Base-by-base conservation (phyloP, 441 rosid species). In the Gossypium schwendimanii region DNA sequence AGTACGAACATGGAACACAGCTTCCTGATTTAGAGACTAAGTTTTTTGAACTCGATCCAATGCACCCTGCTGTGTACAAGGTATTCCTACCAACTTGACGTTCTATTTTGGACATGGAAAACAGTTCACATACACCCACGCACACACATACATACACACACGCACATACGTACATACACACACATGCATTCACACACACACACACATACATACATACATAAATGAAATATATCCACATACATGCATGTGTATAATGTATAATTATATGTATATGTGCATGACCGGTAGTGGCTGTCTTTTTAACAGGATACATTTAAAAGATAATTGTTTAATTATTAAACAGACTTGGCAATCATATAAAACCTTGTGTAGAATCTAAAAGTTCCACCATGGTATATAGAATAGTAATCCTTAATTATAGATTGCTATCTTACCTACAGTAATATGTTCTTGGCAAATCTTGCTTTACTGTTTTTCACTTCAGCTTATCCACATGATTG, bases 31-130 rank as follows among this genome's bases (percentile, higher is more conserved):
- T 92, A 0, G 86, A 88, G 85, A 71, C 89, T 4, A 92, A 89
- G 84, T 78, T 90, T 75, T 92, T 91, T 73, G 93, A 84, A 61
- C 93, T 94, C 73, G 96, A 89, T 77, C 89, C 90, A 24, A 81
- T 91, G 88, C 98, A 91, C 77, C 96, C 91, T 67, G 94, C 90
- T 47, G 87, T 92, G 10, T 87, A 88, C 82, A 90, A 88, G 97
- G 94, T 88, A 78, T 45, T 65, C 12, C 6, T n/a, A 17, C 41
- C 44, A 39, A 64, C 17, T 62, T 26, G 59, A 10, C 18, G 12
- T 17, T 31, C 45, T 17, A 52, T 33, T 36, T 31, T 54, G 63
- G 45, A n/a, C 52, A 12, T 41, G 11, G 24, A 55, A 58, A 41
- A 24, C 23, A 0, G 41, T 49, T 24, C 2, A 47, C 0, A 1